phyloP scores from a whole-genome alignment of 495 filamentous ascomycete genomes.

The Pyrenula aspistea region DNA sequence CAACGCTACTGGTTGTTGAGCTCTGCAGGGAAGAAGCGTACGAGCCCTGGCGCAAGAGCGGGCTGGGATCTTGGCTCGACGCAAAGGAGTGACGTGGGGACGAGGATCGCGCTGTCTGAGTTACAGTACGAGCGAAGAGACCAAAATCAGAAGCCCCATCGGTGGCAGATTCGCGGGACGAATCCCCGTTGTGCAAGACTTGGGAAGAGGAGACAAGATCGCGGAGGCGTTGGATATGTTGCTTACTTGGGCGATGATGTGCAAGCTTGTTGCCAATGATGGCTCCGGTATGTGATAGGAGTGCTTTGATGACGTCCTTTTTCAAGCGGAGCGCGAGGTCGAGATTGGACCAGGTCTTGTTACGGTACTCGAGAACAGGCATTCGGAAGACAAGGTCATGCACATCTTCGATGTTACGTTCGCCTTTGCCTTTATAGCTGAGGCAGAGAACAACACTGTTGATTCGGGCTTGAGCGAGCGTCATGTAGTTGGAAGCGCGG shows the following conservation, averaged over 20 bases:
- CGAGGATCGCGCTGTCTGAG: slow-evolving; percentile 2
- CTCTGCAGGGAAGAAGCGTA: slow-evolving; percentile 4
- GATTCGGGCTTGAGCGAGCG: slow-evolving; percentile 86
- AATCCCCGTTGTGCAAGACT: slow-evolving; percentile 33
- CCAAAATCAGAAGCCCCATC: not conserved
- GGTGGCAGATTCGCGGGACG: slow-evolving; percentile 23
- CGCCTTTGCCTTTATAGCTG: slow-evolving; percentile 91
- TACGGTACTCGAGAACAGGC: slow-evolving; percentile 86
- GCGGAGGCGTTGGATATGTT: slow-evolving; percentile 64
- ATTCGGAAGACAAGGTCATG: slow-evolving; percentile 96
- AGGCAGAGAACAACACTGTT: slow-evolving; percentile 90
- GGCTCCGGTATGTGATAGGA: slow-evolving; percentile 89
- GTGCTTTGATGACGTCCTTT: slow-evolving; percentile 82
- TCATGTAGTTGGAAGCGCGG: slow-evolving; percentile 94
- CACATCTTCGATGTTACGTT: slow-evolving; percentile 90
- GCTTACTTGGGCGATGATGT: slow-evolving; percentile 67
- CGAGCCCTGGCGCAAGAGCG: slow-evolving; percentile 2
- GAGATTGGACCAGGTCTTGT: slow-evolving; percentile 98
- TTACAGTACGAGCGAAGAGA: slow-evolving; percentile 1
- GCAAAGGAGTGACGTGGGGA: slow-evolving; percentile 4
- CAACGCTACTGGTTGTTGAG: not conserved
- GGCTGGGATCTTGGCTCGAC: not conserved
- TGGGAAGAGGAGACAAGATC: slow-evolving; percentile 54
- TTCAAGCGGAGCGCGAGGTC: slow-evolving; percentile 87
- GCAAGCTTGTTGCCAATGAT: slow-evolving; percentile 96